Evolutionary conservation across 768 basidiomycete species (phyloP).

Genomic region (Russula dissimulans): DNA sequence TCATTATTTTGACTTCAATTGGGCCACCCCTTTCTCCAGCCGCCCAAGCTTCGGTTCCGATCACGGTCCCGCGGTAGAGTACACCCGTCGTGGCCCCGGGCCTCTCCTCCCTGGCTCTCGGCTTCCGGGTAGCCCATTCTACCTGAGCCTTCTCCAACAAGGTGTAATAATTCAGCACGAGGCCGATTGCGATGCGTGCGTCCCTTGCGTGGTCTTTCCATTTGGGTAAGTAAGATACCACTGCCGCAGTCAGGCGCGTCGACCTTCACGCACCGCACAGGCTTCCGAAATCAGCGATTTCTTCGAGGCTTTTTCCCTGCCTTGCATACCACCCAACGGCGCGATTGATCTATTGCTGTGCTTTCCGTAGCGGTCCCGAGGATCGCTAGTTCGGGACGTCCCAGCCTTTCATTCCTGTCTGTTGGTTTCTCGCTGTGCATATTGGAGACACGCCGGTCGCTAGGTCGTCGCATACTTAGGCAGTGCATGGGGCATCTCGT

Average conservation of each 20-base stretch:
- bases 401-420: neutral
- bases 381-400: neutral
- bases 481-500: neutral
- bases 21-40: neutral
- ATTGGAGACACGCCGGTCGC: neutral
- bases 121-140: neutral
- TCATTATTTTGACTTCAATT: neutral
- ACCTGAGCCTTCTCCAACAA: neutral
- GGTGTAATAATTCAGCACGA: neutral
- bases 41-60: too few relatives aligned
- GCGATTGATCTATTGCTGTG: neutral
- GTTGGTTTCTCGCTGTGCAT: neutral
- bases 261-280: neutral
- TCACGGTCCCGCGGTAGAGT: neutral
- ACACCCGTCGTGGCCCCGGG: too few relatives aligned
- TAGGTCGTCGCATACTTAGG: neutral
- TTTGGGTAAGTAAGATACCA: neutral
- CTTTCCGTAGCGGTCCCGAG: slow-evolving; percentile 1
- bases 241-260: neutral
- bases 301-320: neutral
- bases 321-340: neutral
- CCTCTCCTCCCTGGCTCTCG: neutral
- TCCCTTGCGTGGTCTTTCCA: neutral
- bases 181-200: neutral
- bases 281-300: neutral